Conservation (phyloP, 352 stramenopile genomes). For the Globisporangium middletonii region DNA sequence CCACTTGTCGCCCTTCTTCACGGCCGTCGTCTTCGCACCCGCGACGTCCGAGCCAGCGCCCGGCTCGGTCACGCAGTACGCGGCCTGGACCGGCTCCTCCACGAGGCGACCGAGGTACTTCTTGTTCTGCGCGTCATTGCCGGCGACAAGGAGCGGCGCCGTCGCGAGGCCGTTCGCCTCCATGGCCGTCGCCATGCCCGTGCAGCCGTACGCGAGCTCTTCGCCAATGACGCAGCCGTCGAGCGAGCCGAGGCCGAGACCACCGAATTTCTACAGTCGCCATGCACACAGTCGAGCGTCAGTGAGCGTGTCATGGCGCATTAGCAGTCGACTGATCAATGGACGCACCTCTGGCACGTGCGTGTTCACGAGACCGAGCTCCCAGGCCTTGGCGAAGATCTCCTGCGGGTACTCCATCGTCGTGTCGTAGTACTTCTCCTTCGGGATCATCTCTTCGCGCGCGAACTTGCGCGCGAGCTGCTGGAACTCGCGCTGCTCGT, state of each 20-base stretch:
- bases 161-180: conserved; percentile 84
- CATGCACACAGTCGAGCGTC: too few relatives aligned
- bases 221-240: conserved; percentile 86
- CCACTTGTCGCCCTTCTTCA: conserved; percentile 93
- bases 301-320: too few relatives aligned
- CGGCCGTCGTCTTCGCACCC: conserved; percentile 84
- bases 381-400: conserved; percentile 87
- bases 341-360: conserved; percentile 58
- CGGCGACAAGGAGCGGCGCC: conserved; percentile 80
- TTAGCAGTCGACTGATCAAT: too few relatives aligned
- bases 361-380: conserved; percentile 84
- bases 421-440: conserved; percentile 76
- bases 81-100: conserved; percentile 76
- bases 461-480: conserved; percentile 84
- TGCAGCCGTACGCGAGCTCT: conserved; percentile 89
- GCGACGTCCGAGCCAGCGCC: conserved; percentile 87
- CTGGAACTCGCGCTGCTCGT: conserved; percentile 87
- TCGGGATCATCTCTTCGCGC: conserved; percentile 87
- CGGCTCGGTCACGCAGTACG: conserved; percentile 90
- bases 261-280: conserved; percentile 50
- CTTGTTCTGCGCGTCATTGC: conserved; percentile 71
- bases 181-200: conserved; percentile 88
- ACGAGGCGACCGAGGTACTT: conserved; percentile 85
- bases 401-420: conserved; percentile 85
- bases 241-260: conserved; percentile 69